Percentiles rank a stretch among this genome's conserved stretches.
phyloP scores from a whole-genome alignment of 2,329 filamentous ascomycete genomes.

The Sarocladium brachiariae region DNA sequence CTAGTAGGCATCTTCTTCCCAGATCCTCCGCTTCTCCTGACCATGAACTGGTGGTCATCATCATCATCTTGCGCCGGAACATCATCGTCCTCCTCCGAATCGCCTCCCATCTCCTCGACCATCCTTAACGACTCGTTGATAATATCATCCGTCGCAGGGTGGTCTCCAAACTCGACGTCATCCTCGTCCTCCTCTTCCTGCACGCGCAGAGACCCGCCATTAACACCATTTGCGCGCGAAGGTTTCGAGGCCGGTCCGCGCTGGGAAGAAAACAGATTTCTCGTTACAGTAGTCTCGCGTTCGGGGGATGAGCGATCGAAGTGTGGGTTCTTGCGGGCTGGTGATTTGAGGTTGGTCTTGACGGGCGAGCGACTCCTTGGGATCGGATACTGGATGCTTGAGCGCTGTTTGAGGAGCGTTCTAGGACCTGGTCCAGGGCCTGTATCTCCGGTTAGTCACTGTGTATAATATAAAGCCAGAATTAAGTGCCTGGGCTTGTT shows the following conservation, averaged over 20 bases:
- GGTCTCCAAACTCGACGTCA: slow-evolving; percentile 25
- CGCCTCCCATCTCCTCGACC: slow-evolving; percentile 26
- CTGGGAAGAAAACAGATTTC: slow-evolving; percentile 45
- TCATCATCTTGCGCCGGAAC: neutral
- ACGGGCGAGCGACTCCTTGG: slow-evolving; percentile 51
- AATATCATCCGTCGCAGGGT: slow-evolving; percentile 5
- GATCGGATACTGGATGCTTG: slow-evolving; percentile 38
- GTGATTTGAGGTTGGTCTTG: slow-evolving; percentile 55
- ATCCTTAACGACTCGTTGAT: slow-evolving; percentile 33
- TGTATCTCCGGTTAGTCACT: slow-evolving; percentile 19
- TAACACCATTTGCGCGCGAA: slow-evolving; percentile 17
- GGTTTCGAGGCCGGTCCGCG: slow-evolving; percentile 14
- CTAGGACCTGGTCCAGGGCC: slow-evolving; percentile 47
- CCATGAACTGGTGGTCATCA: neutral
- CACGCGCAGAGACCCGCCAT: slow-evolving; percentile 18
- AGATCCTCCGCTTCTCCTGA: neutral
- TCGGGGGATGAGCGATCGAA: slow-evolving; percentile 47
- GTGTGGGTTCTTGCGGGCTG: slow-evolving; percentile 55
- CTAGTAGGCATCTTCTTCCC: neutral
- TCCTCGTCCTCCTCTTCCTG: slow-evolving; percentile 22
- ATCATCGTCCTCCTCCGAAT: slow-evolving; percentile 17
- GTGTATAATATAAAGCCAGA: neutral
- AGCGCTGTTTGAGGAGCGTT: slow-evolving; percentile 41
- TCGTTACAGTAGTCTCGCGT: slow-evolving; percentile 37
- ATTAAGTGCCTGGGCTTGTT: too few species aligned